Evolutionary conservation across 305 asterid genomes (phyloP), one percentile per base, ranked within the genome.

Genomic region (Solanum hybrid): DNA sequence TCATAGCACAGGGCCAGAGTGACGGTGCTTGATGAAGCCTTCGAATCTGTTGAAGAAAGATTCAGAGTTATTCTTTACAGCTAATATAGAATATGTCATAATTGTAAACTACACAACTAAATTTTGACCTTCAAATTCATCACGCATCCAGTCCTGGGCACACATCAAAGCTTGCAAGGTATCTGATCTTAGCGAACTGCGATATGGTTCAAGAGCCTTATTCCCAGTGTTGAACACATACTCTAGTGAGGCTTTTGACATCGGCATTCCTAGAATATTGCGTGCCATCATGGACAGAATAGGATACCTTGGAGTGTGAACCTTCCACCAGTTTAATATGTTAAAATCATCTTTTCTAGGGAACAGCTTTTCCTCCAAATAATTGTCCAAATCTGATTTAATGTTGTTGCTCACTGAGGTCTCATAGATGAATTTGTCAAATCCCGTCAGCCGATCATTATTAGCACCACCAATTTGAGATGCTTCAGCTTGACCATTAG

Each of bases 301-400:
- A 40, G 99, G 99, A 92, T 95, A 96, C 90, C 96, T 96, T 22
- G 98, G 96, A 42, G 98, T 95, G 51, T 97, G 98, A 92, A 96
- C 97, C 94, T 95, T 97, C 99, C 99, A 97, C 98, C 99, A 97
- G 92, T 94, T 95, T 83, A 97, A 90, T 92, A 97, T 93, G 93
- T 86, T 92, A 92, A 97, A 95, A 92, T 96, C 98, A 76, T 5
- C 92, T 92, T 91, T 94, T 2, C 97, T 94, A 14, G 99, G 99
- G 91, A 96, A 97, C 85, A 96, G 90, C 2, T 98, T 96, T 80
- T 96, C 99, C 93, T 95, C 98, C 91, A 97, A 94, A 86, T 96
- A 96, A 92, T 96, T 97, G 91, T 97, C 99, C 89, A 97, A 92
- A 93, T 96, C 99, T 3, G 98, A 96, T 91, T 94, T 95, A 40